Conservation (phyloP, 257 asterid genomes). For the Rubia yunnanensis region DNA sequence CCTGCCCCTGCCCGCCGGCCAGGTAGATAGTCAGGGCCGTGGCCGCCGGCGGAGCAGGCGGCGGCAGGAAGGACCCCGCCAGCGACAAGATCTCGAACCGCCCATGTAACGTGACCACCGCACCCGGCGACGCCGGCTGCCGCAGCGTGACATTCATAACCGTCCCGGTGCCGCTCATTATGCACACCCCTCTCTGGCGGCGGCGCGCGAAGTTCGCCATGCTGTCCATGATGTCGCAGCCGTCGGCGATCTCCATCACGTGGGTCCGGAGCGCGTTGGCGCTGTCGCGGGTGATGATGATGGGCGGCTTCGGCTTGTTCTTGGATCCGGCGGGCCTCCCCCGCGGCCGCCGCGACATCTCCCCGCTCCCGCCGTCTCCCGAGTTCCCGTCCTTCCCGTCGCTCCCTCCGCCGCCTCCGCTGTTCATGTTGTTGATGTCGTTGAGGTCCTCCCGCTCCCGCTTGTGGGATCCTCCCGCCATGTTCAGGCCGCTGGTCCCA, state of each 20-base stretch:
- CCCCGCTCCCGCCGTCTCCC: conserved; percentile 24
- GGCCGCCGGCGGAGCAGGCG: conserved; percentile 84
- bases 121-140: conserved; percentile 78
- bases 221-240: conserved; percentile 73
- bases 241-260: conserved; percentile 86
- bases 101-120: conserved; percentile 70
- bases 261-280: conserved; percentile 88
- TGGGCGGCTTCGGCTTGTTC: conserved; percentile 82
- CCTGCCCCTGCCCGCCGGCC: conserved; percentile 95
- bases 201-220: conserved; percentile 61
- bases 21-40: conserved; percentile 63
- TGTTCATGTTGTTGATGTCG: conserved; percentile 12
- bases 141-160: conserved; percentile 70
- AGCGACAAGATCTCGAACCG: conserved; percentile 74
- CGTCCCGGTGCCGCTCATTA: conserved; percentile 75
- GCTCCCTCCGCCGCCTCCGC: conserved; percentile 16
- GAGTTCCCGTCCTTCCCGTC: not conserved
- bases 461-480: conserved; percentile 1
- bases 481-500: conserved; percentile 38
- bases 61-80: conserved; percentile 77
- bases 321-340: conserved; percentile 94
- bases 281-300: conserved; percentile 82
- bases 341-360: conserved; percentile 47
- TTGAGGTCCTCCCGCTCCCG: conserved; percentile 17
- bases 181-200: conserved; percentile 83